phyloP scores from a whole-genome alignment of 257 asterid genomes.

The Petrea volubilis region DNA sequence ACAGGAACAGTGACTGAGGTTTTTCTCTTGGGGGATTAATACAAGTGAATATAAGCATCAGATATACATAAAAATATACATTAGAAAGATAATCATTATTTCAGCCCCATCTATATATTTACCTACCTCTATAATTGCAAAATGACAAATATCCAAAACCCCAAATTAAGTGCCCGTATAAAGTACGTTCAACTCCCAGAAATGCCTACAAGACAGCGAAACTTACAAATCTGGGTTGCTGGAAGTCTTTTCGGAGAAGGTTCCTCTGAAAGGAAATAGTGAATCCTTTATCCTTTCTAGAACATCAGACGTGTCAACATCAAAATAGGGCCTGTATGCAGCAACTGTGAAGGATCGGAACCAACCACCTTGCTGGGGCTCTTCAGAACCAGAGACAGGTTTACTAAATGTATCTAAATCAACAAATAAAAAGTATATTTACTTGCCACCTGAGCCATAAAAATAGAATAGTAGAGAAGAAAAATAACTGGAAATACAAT shows the following conservation, averaged over 20 bases:
- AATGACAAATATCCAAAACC: slow-evolving; percentile 1
- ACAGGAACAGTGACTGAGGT: not conserved
- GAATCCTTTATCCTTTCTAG: slow-evolving; percentile 90
- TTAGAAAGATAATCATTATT: not conserved
- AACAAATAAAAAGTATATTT: slow-evolving; percentile 14
- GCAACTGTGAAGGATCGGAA: slow-evolving; percentile 75
- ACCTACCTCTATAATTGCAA: not conserved
- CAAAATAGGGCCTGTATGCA: slow-evolving; percentile 94
- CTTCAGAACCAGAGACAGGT: slow-evolving; percentile 72
- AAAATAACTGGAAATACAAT: not conserved
- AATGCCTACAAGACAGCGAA: not conserved
- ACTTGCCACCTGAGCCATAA: not conserved
- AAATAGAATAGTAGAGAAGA: not conserved
- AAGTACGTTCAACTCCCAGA: slow-evolving; percentile 1
- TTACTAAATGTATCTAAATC: slow-evolving; percentile 80
- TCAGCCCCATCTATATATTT: not conserved
- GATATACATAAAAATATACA: not conserved
- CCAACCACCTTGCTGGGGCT: slow-evolving; percentile 87
- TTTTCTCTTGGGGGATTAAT: not conserved
- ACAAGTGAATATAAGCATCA: not conserved
- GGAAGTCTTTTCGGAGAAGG: slow-evolving; percentile 86
- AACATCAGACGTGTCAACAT: slow-evolving; percentile 96
- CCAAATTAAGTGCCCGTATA: not conserved
- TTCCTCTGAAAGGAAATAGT: slow-evolving; percentile 83
- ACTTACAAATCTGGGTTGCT: slow-evolving; percentile 88